Evolutionary conservation across 108 stramenopile species (phyloP).

Genomic region (Halocafeteria seosinensis): DNA sequence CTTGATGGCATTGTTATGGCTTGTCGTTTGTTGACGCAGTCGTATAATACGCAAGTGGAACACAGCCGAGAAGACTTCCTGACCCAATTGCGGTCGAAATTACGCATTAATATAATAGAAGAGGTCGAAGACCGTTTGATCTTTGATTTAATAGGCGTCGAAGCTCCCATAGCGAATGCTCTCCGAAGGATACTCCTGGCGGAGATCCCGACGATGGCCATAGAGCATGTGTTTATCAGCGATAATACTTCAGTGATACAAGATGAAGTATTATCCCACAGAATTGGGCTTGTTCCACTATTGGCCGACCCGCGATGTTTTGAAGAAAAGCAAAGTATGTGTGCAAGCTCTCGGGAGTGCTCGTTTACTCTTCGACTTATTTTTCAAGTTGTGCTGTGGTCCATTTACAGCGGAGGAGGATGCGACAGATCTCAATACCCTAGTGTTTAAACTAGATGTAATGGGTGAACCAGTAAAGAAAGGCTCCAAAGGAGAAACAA

Average conservation of each 20-base stretch:
- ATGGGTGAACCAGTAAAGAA: no score
- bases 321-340: constrained; percentile 19
- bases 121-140: not conserved
- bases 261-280: constrained; percentile 39
- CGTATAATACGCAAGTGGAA: no score
- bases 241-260: constrained; percentile 39
- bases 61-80: no score
- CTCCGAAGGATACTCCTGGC: constrained; percentile 37
- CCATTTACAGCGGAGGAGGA: constrained; percentile 20
- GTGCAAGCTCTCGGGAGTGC: constrained; percentile 38
- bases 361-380: constrained; percentile 66
- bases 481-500: no score
- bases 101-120: not conserved
- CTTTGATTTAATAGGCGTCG: constrained; percentile 39
- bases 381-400: constrained; percentile 36
- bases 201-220: constrained; percentile 42
- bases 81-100: not conserved
- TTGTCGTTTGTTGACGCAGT: no score
- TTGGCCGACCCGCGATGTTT: constrained; percentile 28
- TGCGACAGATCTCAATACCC: not conserved
- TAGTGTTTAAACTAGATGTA: not conserved
- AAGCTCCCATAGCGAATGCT: constrained; percentile 42
- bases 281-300: constrained; percentile 32
- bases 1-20: no score
- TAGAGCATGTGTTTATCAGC: constrained; percentile 35